Conservation (phyloP, 1,139 yeast genomes). For the Geotrichum reessii region DNA sequence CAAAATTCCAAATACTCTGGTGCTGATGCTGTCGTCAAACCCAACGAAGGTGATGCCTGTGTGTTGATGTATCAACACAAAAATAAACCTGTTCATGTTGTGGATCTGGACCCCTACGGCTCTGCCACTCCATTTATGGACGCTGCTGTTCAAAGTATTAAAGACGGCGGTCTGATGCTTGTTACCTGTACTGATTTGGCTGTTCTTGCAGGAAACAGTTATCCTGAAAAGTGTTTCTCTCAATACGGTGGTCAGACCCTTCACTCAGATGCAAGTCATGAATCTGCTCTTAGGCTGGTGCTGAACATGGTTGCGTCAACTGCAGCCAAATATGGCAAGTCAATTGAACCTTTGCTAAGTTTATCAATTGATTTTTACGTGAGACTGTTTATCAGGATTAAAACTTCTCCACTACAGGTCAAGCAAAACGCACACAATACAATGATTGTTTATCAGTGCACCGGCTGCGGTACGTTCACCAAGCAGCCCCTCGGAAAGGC, state of each 20-base stretch:
- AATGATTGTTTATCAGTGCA: conserved; percentile 76
- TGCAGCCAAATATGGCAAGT: conserved; percentile 84
- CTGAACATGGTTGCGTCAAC: conserved; percentile 67
- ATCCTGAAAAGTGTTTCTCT: conserved; percentile 94
- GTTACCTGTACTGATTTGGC: conserved; percentile 97
- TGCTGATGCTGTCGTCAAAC: conserved; percentile 48
- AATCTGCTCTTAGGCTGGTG: conserved; percentile 82
- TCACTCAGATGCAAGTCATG: conserved; percentile 82
- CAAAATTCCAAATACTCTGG: conserved; percentile 65
- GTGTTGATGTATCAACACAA: conserved; percentile 59
- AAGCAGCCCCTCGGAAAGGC: conserved; percentile 64
- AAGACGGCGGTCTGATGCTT: conserved; percentile 74
- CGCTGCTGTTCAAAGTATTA: conserved; percentile 74
- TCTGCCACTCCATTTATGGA: conserved; percentile 94
- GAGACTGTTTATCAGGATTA: conserved; percentile 72
- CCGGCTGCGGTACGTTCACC: conserved; percentile 74
- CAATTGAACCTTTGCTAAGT: conserved; percentile 79
- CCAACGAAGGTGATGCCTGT: conserved; percentile 85
- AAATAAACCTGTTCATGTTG: conserved; percentile 53
- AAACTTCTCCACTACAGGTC: conserved; percentile 71
- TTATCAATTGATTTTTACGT: conserved; percentile 90
- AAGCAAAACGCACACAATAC: conserved; percentile 63
- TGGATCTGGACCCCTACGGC: conserved; percentile 96
- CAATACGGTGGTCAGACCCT: conserved; percentile 88
- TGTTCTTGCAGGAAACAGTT: conserved; percentile 90